A percentile compares a stretch with the other conserved stretches of the same genome.
Conservation (phyloP, 1,284 basidiomycete genomes). For the Gastroboletus turbinatus region DNA sequence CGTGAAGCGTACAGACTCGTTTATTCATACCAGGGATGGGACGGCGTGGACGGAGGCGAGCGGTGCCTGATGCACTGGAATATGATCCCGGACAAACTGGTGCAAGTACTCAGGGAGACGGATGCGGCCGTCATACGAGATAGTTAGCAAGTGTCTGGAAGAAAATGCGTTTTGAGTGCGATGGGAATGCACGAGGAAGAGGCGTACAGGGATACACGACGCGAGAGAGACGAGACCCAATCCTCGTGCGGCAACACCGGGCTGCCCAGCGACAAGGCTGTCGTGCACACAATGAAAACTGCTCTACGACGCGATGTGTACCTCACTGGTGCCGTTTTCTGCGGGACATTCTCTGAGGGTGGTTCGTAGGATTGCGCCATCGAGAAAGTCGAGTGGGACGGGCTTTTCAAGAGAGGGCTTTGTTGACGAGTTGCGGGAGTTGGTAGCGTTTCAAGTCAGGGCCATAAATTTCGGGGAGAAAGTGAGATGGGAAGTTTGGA, state of each 20-base stretch:
- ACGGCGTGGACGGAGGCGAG: slow-evolving; percentile 61
- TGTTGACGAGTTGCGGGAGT: no score
- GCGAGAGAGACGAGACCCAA: slow-evolving; percentile 85
- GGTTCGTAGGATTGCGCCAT: slow-evolving; percentile 77
- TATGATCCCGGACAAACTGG: no score
- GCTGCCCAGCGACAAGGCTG: slow-evolving; percentile 14
- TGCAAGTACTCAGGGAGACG: slow-evolving; percentile 22
- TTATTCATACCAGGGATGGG: slow-evolving; percentile 5
- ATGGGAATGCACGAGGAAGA: no score
- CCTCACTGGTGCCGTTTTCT: slow-evolving; percentile 27
- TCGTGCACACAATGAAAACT: not conserved
- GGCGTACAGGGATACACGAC: slow-evolving; percentile 21
- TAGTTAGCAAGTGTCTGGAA: slow-evolving; percentile 20
- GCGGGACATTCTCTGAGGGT: slow-evolving; percentile 67
- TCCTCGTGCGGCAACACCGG: slow-evolving; percentile 89
- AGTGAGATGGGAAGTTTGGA: no score
- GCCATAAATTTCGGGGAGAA: no score
- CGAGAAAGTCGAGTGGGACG: slow-evolving; percentile 93
- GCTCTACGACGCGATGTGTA: not conserved
- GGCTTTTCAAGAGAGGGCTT: slow-evolving; percentile 27
- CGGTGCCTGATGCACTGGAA: slow-evolving; percentile 61
- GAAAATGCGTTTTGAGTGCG: not conserved
- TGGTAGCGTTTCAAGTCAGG: no score
- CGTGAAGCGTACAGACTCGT: slow-evolving; percentile 42
- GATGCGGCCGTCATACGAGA: slow-evolving; percentile 78